Evolutionary conservation across 352 stramenopile species (phyloP), one percentile per base, ranked within the genome.

Genomic region (Thalassiosira sp.): DNA sequence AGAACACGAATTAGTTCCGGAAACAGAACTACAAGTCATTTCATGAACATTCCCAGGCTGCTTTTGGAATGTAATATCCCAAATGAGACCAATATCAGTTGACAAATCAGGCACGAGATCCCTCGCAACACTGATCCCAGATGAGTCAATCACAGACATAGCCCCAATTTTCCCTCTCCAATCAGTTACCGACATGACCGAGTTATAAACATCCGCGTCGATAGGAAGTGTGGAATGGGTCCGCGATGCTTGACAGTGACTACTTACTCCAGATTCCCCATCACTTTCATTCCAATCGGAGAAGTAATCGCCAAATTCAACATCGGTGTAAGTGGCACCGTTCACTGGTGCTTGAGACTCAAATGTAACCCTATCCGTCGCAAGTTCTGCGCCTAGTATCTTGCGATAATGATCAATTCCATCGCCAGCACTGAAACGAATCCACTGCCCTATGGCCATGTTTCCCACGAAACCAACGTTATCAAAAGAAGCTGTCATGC

Each of bases 91-190:
- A 45, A 92, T 60, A 40, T 84, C 70, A 11, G 31, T 63, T 8
- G 62, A 66, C 33, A 84, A 68, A 61, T 84, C 70, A 7, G 62
- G 22, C 28, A 79, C 51, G 28, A 82, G 46, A 72, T 60, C 66
- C 42, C 86, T 73, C 2, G 64, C 67, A 52, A 92, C 76, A 35
- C 15, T 33, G 20, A 92, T 76, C 8, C 76, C 79, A 61, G 72
- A 77, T n/a, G 72, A 68, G 46, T 87, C 79, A 76, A 91, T 87
- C 2, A 92, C 90, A 25, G 90, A 72, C 49, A 97, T 92, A 11
- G 57, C 73, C 1, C 82, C 70, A 42, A 92, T 75, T 71, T 92
- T 90, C 11, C 70, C 77, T 71, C 65, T 79, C 74, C 88, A 87
- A 66, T 87, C 77, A 40, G 61, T 69, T n/a, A 70, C 58, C 0